These are phyloP conservation scores for Annulohypoxylon stygium DNA, from an alignment of 495 filamentous ascomycete species.

Conservation along the genomic window DNA sequence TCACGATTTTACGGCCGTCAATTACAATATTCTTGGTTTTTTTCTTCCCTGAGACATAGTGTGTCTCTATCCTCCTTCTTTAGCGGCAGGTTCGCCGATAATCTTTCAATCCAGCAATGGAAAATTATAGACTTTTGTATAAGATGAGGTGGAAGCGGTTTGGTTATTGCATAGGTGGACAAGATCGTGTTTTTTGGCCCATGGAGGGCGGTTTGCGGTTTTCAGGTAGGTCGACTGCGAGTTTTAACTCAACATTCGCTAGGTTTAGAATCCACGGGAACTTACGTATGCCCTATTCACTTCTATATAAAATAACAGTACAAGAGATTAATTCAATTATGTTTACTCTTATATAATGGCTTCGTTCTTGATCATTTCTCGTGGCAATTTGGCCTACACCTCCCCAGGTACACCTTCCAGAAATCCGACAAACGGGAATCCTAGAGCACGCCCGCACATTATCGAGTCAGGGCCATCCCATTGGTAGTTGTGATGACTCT, in stretches of 20 bases:
- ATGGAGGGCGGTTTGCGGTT: background rate
- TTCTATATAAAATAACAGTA: background rate
- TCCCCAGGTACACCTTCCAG: background rate
- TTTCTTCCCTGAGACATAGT: background rate
- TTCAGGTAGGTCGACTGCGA: background rate
- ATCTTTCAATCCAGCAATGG: no score
- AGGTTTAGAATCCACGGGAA: background rate
- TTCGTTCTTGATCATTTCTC: background rate
- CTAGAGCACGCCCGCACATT: no score
- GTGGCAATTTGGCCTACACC: background rate
- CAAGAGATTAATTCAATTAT: background rate
- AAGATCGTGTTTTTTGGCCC: no score
- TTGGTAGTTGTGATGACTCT: no score
- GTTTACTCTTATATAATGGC: background rate
- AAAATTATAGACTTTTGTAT: background rate
- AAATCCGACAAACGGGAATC: no score
- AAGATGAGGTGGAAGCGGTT: background rate
- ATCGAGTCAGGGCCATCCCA: no score
- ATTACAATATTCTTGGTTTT: background rate
- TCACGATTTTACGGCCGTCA: background rate
- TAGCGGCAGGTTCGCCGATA: constrained; percentile 2
- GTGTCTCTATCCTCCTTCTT: background rate
- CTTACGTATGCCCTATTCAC: background rate
- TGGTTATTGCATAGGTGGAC: background rate
- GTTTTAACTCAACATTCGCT: background rate